Evolutionary conservation across 768 basidiomycete genomes (phyloP).

Genomic region (Hericium alpestre): DNA sequence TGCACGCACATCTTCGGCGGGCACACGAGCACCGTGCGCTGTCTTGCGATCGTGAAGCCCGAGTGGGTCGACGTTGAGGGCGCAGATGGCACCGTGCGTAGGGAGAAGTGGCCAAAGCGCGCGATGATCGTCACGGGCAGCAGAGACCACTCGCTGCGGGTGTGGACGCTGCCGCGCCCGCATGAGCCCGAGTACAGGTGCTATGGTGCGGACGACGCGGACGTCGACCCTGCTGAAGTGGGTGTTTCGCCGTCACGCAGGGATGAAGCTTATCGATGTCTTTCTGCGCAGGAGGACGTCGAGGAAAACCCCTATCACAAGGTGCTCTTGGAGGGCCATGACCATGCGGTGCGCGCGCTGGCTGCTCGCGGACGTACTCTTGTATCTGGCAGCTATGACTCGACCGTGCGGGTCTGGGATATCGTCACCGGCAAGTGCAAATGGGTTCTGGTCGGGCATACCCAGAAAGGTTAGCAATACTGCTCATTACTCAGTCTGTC

Average conservation of each 20-base stretch:
- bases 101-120: conserved; percentile 66
- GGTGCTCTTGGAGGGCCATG: conserved; percentile 77
- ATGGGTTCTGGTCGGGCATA: conserved; percentile 77
- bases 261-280: not conserved
- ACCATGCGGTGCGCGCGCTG: conserved; percentile 85
- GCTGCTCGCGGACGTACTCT: conserved; percentile 83
- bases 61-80: conserved; percentile 71
- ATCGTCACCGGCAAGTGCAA: conserved; percentile 73
- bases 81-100: conserved; percentile 47
- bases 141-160: conserved; percentile 52
- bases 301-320: conserved; percentile 84
- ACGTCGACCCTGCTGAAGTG: conserved; percentile 47
- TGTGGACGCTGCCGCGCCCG: conserved; percentile 58
- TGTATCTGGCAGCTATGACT: conserved; percentile 94
- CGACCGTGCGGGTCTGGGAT: conserved; percentile 92
- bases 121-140: conserved; percentile 68
- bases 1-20: conserved; percentile 94
- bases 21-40: conserved; percentile 93
- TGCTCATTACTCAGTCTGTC: not conserved
- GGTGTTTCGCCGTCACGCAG: conserved; percentile 4
- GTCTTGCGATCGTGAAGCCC: conserved; percentile 91
- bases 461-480: conserved; percentile 69
- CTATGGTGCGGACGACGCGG: conserved; percentile 49
- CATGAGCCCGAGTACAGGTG: conserved; percentile 69
- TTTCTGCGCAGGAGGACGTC: conserved; percentile 43